phyloP scores from a whole-genome alignment of 2,329 filamentous ascomycete genomes.

The Colletotrichum sansevieriae region DNA sequence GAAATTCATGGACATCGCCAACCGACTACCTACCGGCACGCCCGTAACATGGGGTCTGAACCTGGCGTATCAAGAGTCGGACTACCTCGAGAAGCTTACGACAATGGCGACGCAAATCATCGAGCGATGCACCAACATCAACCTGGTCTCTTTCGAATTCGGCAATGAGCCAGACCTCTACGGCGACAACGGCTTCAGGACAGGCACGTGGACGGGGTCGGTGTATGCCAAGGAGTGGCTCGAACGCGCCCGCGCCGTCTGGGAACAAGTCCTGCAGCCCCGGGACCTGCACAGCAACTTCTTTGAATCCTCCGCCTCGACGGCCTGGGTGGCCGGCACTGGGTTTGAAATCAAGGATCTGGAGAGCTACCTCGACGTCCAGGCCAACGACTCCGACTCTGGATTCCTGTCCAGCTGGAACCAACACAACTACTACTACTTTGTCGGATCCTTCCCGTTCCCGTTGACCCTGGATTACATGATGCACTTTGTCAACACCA shows the following conservation, averaged over 20 bases:
- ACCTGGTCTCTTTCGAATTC: conserved; percentile 37
- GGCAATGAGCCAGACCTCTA: conserved; percentile 39
- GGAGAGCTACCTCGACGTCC: conserved; percentile 9
- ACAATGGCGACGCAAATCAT: conserved; percentile 37
- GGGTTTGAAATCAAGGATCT: conserved; percentile 35
- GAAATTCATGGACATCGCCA: conserved; percentile 38
- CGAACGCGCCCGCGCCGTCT: conserved; percentile 32
- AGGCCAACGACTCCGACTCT: conserved; percentile 29
- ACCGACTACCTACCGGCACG: conserved; percentile 35
- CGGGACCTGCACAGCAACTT: conserved; percentile 31
- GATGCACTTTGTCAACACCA: conserved; percentile 38
- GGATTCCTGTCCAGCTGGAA: conserved; percentile 37
- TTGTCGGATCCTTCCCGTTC: conserved; percentile 33
- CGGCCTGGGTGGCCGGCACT: conserved; percentile 36
- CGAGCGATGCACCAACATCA: conserved; percentile 37
- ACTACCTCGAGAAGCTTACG: conserved; percentile 32
- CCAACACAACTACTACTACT: conserved; percentile 40
- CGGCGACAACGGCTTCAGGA: conserved; percentile 28
- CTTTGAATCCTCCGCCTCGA: conserved; percentile 35
- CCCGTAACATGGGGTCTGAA: conserved; percentile 37
- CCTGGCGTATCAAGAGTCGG: conserved; percentile 31
- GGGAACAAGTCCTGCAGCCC: conserved; percentile 29
- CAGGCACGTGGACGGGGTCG: conserved; percentile 22
- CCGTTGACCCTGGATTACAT: conserved; percentile 38
- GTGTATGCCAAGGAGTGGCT: conserved; percentile 31